phyloP scores from a whole-genome alignment of 805 yeast genomes.

The Candida peoriensis region DNA sequence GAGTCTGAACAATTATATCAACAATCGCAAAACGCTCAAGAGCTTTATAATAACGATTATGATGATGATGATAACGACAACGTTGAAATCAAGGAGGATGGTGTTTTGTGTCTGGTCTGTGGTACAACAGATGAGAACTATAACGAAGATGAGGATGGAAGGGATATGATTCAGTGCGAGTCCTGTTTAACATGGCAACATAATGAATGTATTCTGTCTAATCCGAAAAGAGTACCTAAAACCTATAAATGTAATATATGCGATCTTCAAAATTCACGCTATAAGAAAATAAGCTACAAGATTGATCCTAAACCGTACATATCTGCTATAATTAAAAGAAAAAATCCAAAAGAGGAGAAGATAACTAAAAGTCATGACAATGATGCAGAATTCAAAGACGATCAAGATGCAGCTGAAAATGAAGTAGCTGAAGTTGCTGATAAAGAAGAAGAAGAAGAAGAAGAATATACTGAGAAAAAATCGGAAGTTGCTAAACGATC shows the following conservation, averaged over 20 bases:
- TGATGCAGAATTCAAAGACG: constrained; percentile 2
- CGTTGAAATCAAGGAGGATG: constrained; percentile 21
- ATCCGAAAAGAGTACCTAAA: constrained; percentile 37
- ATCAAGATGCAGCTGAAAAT: constrained; percentile 6
- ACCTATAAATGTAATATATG: constrained; percentile 53
- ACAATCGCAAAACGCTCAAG: constrained; percentile 9
- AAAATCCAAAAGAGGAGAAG: background rate
- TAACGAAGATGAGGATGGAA: constrained; percentile 50
- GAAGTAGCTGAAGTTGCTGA: constrained; percentile 5
- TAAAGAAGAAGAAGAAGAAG: constrained; percentile 4
- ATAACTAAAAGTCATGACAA: constrained; percentile 4
- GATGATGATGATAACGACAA: constrained; percentile 12
- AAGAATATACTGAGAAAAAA: background rate
- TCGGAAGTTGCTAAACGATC: background rate
- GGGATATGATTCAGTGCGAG: constrained; percentile 65
- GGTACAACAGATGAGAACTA: constrained; percentile 55
- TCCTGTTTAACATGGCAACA: constrained; percentile 71
- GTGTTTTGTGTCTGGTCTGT: constrained; percentile 56
- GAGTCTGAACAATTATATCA: constrained; percentile 25
- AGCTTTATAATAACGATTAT: too few relatives aligned
- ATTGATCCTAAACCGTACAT: constrained; percentile 24
- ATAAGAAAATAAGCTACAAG: constrained; percentile 28
- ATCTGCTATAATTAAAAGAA: constrained; percentile 4
- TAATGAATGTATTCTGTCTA: constrained; percentile 50
- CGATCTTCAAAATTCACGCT: constrained; percentile 29